These are phyloP conservation scores for Vachellia pachyceras DNA, from an alignment of 306 rosid genomes.

Conservation along the genomic window DNA sequence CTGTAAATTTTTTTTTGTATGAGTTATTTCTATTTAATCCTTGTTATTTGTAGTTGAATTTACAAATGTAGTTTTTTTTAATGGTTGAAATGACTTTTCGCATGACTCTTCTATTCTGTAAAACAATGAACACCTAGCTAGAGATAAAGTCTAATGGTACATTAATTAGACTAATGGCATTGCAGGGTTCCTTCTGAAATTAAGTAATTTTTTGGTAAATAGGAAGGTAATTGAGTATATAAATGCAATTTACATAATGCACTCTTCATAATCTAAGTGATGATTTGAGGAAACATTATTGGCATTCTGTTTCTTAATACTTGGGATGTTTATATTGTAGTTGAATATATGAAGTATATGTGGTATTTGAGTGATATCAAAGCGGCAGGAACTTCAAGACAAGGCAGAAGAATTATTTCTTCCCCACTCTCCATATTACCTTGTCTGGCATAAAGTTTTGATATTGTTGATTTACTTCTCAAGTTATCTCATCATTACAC, in stretches of 20 bases:
- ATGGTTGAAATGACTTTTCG: not conserved
- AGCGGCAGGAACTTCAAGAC: not conserved
- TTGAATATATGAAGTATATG: not conserved
- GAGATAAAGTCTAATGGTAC: not conserved
- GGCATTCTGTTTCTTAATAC: not conserved
- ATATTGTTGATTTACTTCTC: not conserved
- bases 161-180: not conserved
- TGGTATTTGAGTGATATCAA: not conserved
- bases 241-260: not conserved
- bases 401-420: not conserved
- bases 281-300: not conserved
- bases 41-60: not conserved
- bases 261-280: not conserved
- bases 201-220: not conserved
- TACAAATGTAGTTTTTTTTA: not conserved
- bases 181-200: no score
- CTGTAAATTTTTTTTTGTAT: conserved; percentile 6
- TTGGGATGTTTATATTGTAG: not conserved
- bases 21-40: not conserved
- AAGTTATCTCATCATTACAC: not conserved
- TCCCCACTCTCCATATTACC: not conserved
- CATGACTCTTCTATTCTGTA: not conserved
- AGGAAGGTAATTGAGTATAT: not conserved
- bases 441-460: not conserved
- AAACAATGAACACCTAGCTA: not conserved